Evolutionary conservation across 2,329 filamentous ascomycete genomes (phyloP), one percentile per base, ranked within the genome.

Genomic region (Dryadomyces sulphureus): DNA sequence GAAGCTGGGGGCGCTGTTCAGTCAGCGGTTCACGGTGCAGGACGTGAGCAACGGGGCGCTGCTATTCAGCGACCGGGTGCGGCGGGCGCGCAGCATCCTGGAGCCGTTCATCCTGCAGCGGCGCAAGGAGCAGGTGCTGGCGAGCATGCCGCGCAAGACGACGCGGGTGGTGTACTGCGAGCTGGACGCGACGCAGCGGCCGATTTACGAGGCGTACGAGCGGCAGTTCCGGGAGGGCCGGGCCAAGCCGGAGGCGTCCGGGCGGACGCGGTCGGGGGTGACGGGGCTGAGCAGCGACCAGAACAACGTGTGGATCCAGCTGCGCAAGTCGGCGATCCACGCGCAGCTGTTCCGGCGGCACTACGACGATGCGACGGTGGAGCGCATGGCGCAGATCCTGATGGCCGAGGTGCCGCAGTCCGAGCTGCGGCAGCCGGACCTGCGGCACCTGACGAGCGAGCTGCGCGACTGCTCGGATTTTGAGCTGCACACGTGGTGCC

Each of bases 101-200:
- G 87, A 89, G 21, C 92, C 92, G 0, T 98, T 98, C 59, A 92
- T 98, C 45, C 68, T 98, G 3, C 86, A 94, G 51, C 77, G 92
- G 7, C 90, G 92, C 65, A 98, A 98, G 66, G 78, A 85, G 42
- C 88, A 96, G 57, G 89, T 95, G 8, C 72, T 96, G n/a, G 68
- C 68, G 41, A 83, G 92, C 57, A 72, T 98, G 52, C 89, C 92
- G 0, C 69, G 72, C 44, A 96, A 96, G 66, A 78, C 75, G 11
- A 78, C 79, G 49, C 77, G 78, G 4, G 80, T 95, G 1, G 79
- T 89, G 50, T 82, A 83, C 57, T 95, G 90, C 60, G 77, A 84
- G 5, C 77, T 96, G 67, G 84, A 82, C 25, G 66, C 73, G 2
- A 67, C 70, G 0, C 92, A 98, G 59, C 72, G 72, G 53, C 67